Percentiles rank a stretch among this genome's conserved stretches.
Evolutionary conservation across 2,329 filamentous ascomycete species (phyloP).

Genomic region (Hypocreales sp.): DNA sequence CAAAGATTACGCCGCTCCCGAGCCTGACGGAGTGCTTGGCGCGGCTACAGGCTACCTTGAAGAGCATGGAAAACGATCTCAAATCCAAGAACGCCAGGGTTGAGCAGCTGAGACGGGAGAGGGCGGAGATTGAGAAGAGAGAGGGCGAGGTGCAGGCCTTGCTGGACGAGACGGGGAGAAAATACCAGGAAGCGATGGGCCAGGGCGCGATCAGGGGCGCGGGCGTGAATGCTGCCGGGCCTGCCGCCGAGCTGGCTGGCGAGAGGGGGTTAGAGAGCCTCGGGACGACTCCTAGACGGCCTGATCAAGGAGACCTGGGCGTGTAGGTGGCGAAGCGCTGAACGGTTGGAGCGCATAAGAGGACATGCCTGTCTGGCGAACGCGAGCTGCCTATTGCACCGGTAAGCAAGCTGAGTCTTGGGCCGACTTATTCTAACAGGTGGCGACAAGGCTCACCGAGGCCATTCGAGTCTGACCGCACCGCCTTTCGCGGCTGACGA

Average conservation of each 20-base stretch:
- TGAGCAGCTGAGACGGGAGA: conserved; percentile 52
- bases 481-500: too few relatives aligned
- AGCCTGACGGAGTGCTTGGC: conserved; percentile 53
- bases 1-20: conserved; percentile 65
- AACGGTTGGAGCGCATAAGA: neutral
- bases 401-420: too few relatives aligned
- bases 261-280: conserved; percentile 21
- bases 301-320: too few relatives aligned
- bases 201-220: conserved; percentile 8
- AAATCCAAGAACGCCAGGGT: conserved; percentile 45
- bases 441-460: too few relatives aligned
- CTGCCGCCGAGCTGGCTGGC: conserved; percentile 9
- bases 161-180: conserved; percentile 65
- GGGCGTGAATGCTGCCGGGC: conserved; percentile 2
- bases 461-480: too few relatives aligned
- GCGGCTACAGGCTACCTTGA: conserved; percentile 44
- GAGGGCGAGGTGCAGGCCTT: conserved; percentile 70
- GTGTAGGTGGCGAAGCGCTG: conserved; percentile 1
- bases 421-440: too few relatives aligned
- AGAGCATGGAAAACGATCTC: conserved; percentile 47
- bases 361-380: neutral
- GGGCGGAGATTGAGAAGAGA: conserved; percentile 47
- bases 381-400: too few relatives aligned
- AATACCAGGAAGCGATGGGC: conserved; percentile 30
- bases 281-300: conserved; percentile 14